phyloP scores from a whole-genome alignment of 1,139 yeast species.

The Suhomyces wounanorum region DNA sequence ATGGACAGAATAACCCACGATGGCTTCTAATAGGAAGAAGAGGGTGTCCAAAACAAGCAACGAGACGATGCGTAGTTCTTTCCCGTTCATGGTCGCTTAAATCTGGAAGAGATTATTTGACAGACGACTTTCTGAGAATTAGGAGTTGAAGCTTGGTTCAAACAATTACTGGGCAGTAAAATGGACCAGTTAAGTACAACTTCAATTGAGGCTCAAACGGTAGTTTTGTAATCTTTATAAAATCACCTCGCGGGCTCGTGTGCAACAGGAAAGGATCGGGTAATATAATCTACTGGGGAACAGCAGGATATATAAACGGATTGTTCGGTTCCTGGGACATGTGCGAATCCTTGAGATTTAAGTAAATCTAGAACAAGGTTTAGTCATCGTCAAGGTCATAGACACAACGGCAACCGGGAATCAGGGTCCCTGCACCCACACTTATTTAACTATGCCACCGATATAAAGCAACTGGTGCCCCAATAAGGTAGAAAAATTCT shows the following conservation, averaged over 20 bases:
- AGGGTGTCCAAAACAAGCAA: conserved; percentile 74
- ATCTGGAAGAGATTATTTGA: neutral
- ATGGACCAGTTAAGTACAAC: neutral
- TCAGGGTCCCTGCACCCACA: neutral
- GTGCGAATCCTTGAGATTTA: neutral
- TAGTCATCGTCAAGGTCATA: neutral
- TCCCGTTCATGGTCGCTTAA: conserved; percentile 38
- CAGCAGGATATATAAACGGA: neutral
- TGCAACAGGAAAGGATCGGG: neutral
- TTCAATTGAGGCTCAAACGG: neutral
- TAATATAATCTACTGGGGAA: neutral
- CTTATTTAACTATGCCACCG: neutral
- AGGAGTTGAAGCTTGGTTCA: neutral
- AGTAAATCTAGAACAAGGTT: neutral
- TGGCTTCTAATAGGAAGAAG: conserved; percentile 84
- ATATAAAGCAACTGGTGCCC: neutral
- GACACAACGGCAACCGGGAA: neutral
- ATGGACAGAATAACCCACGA: conserved; percentile 84
- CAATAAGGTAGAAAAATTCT: neutral
- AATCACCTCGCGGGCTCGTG: neutral
- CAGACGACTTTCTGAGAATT: neutral
- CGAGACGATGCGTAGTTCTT: conserved; percentile 74
- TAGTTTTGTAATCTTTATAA: neutral
- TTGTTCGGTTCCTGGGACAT: neutral
- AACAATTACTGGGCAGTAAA: neutral